Evolutionary conservation across 179 eudicot species (phyloP), one percentile per base, ranked within the genome.

Genomic region (Silene noctiflora): DNA sequence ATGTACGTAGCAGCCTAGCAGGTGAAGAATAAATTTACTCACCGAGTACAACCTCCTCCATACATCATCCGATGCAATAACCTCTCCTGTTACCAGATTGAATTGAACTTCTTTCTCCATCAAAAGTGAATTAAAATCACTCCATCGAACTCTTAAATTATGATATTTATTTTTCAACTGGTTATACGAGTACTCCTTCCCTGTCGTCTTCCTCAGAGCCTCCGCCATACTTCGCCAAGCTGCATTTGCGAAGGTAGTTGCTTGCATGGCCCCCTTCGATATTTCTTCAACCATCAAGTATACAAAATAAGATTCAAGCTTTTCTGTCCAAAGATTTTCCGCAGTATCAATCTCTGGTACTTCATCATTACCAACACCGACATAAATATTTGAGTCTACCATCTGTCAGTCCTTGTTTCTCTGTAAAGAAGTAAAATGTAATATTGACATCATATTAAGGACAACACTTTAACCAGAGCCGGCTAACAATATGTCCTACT

Each of bases 141-240:
- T 82, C 81, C 84, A 82, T 58, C 84, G 79, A 75, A 76, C 75
- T 75, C 81, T 82, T 35, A 82, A 67, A 62, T 82, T 78, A 67
- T 78, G 84, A 51, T 82, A 82, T 60, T 82, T 82, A 25, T 81
- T 81, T 80, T 81, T 81, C 73, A 81, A 70, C 58, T 78, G 84
- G 46, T 69, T 39, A 81, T 77, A 77, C 2, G 84, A 69, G 76
- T 81, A 81, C 60, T 78, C 76, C 76, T 70, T 74, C 63, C 84
- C 84, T 56, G 81, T 69, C 64, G 55, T 78, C 66, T 27, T 71
- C 58, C 74, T 78, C 69, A 81, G 24, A 33, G 63, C 70, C 53
- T 71, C 78, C 6, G 81, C 81, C 44, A 81, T 77, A 63, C 68
- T 60, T 74, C 69, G 67, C 84, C 84, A 81, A 17, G 81, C 78